Percentiles rank a stretch among this genome's conserved stretches.
Evolutionary conservation across 129 eudicot genomes (phyloP).

Genomic region (Oenanthe sinensis): DNA sequence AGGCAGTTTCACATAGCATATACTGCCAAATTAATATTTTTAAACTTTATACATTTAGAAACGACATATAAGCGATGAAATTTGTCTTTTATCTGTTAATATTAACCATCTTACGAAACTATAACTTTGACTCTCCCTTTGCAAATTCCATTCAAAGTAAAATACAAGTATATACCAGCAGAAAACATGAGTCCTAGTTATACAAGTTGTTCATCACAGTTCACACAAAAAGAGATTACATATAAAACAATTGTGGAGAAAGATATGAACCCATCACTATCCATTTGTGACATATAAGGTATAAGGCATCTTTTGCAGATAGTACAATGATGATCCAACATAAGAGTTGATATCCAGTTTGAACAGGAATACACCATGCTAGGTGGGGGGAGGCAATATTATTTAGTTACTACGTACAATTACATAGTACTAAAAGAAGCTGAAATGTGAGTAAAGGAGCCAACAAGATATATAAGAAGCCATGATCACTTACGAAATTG

Average conservation of each 20-base stretch:
- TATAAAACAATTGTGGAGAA: not conserved
- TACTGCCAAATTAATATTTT: not conserved
- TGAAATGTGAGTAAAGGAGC: not conserved
- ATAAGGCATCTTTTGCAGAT: not conserved
- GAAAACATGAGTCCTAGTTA: not conserved
- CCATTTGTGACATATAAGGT: not conserved
- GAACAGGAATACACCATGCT: no score
- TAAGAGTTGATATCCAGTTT: not conserved
- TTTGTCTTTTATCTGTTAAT: not conserved
- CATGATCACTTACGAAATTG: constrained; percentile 46
- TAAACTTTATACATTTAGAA: not conserved
- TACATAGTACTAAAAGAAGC: not conserved
- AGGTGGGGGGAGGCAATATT: not conserved
- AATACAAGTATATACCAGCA: not conserved
- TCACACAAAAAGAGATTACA: not conserved
- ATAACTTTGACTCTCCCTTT: not conserved
- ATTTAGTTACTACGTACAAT: not conserved
- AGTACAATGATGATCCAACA: not conserved
- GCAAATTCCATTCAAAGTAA: not conserved
- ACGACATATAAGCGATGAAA: not conserved
- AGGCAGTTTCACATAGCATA: not conserved
- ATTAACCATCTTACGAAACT: not conserved
- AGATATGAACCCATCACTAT: not conserved
- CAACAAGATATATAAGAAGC: not conserved
- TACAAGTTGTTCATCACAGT: not conserved